Evolutionary conservation across 768 basidiomycete genomes (phyloP), one percentile per base, ranked within the genome.

Genomic region (Tricholoma flavovirens): DNA sequence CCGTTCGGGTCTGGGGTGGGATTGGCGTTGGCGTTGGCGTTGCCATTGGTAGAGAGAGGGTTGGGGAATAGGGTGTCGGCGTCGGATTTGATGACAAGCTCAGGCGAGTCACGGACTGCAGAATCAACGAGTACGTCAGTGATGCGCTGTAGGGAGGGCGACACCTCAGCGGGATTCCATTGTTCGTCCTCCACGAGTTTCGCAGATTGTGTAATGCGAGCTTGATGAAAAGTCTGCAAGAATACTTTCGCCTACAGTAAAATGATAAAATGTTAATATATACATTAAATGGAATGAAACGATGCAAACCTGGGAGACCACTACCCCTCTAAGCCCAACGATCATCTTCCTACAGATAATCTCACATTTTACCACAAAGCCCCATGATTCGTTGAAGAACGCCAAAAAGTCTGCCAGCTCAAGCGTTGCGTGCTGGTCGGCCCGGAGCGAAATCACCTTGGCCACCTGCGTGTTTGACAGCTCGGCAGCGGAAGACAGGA

Each of bases 141-240:
- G n/a, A 83, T 75, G 49, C 77, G 80, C 70, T 98, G 96, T 24
- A 90, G 71, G 4, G 73, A 60, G 4, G 75, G 65, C 1, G 85
- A 73, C 12, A 96, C 83, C 55, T 97, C 91, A 12, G 83, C 78
- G 14, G 89, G 88, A 56, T 77, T 83, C 97, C 97, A 98, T 57
- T 87, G 88, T 66, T 99, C 97, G 61, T 98, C 93, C 69, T 98
- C 94, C 7, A 99, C 96, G 24, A 92, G 73, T 67, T 88, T 92
- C 24, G 96, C 95, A 2, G 88, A 89, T 54, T 79, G 80, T 2
- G 86, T 82, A 43, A 98, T 81, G 51, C 88, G 80, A 10, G 78
- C 71, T 61, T 93, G 86, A 66, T 99, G 97, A 73, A 95, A 98
- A 0, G 77, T 71, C 64, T 89, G 84, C 24, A 99, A 75, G 74